phyloP scores from a whole-genome alignment of 2,329 filamentous ascomycete genomes.

The Alternaria panax region DNA sequence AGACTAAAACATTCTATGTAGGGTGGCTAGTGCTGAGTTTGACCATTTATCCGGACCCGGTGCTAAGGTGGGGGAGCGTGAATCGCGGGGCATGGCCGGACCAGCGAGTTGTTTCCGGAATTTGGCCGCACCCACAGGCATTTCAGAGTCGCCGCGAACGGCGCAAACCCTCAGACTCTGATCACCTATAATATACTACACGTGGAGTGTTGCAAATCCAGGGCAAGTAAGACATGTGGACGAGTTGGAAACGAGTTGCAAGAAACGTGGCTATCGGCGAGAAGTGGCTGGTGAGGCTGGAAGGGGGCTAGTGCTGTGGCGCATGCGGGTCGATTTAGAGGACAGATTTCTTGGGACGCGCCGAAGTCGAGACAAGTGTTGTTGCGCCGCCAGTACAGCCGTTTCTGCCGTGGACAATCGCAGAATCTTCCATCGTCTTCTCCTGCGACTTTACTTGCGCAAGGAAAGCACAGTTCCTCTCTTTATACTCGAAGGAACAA shows the following conservation, averaged over 20 bases:
- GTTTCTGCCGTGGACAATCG: conserved; percentile 11
- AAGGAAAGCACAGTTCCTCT: conserved; percentile 8
- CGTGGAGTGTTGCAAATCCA: not conserved
- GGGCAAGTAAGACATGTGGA: not conserved
- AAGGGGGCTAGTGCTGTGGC: conserved; percentile 18
- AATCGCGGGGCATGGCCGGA: conserved; percentile 5
- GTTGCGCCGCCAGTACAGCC: conserved; percentile 17
- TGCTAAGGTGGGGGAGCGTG: conserved; percentile 10
- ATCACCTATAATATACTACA: not conserved
- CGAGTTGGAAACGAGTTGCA: not conserved
- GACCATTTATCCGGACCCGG: no score
- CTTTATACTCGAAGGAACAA: not conserved
- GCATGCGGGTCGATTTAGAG: conserved; percentile 18
- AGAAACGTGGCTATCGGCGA: conserved; percentile 11
- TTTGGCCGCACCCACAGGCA: conserved; percentile 1
- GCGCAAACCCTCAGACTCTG: not conserved
- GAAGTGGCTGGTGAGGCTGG: conserved; percentile 8
- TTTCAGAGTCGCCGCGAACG: not conserved
- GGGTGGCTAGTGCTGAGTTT: no score
- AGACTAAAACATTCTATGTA: no score
- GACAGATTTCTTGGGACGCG: conserved; percentile 21
- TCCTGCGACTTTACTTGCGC: conserved; percentile 1
- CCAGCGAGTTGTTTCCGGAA: conserved; percentile 2
- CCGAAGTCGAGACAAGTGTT: conserved; percentile 14
- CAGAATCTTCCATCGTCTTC: conserved; percentile 15